Evolutionary conservation across 177 flowering plant genomes (phyloP), one percentile per base, ranked within the genome.

Genomic region (Vitis hybrid): DNA sequence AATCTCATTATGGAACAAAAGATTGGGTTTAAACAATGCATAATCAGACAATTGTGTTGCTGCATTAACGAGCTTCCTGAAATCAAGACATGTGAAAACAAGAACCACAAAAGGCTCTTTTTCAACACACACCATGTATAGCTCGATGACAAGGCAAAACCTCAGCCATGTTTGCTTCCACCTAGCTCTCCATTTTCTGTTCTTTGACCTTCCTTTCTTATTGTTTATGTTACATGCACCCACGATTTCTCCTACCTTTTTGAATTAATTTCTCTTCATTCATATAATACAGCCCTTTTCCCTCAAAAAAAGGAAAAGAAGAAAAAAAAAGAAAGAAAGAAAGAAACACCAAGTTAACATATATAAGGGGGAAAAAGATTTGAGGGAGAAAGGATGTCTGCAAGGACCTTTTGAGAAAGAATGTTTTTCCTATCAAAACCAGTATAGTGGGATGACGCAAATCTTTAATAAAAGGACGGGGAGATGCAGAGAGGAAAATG

Each of bases 401-500:
- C 13, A 45, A 54, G 48, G 48, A 12, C 40, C 23, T 52, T 64
- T 71, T 51, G 4, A 12, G 15, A 65, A 66, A 66, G 45, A 65
- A 56, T 65, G 64, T 64, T 26, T 65, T 49, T 56, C 2, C 48
- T 58, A 58, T 19, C 63, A 49, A 60, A 52, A 55, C 52, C 18
- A 8, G 51, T 51, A 6, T 49, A 19, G 73, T 65, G 72, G 67
- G 52, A 51, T 66, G 78, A 66, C 71, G 70, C 56, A 56, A 70
- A 66, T 60, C 78, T 70, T 66, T 75, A 70, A 18, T 55, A 61
- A 75, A 64, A 61, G 67, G 51, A 71, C 50, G 30, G 61, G 54
- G 7, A 8, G 52, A 60, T 23, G 32, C 50, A 45, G 52, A 56
- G 13, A 51, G 15, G 52, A 64, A 74, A 62, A 50, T n/a, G 65